Evolutionary conservation across 2,329 filamentous ascomycete species (phyloP).

Genomic region (Trichoderma arundinaceum): DNA sequence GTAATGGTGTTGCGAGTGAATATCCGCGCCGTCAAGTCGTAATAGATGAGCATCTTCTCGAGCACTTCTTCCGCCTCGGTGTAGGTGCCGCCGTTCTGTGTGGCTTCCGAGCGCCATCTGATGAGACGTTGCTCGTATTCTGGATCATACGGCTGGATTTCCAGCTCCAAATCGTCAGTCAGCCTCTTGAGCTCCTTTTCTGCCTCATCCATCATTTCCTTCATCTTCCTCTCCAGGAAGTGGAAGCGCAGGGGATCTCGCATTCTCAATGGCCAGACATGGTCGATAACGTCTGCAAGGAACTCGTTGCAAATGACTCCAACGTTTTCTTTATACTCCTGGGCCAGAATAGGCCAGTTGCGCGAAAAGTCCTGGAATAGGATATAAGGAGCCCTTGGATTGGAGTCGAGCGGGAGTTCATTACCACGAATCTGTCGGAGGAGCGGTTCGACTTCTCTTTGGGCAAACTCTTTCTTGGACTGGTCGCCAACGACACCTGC

Average conservation of each 20-base stretch:
- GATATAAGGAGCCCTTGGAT: conserved; percentile 59
- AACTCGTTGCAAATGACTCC: conserved; percentile 61
- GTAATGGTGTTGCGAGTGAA: conserved; percentile 60
- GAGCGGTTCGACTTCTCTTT: conserved; percentile 55
- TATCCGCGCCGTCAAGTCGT: conserved; percentile 58
- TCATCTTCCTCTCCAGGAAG: conserved; percentile 57
- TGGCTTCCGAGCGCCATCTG: conserved; percentile 52
- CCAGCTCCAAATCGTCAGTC: conserved; percentile 58
- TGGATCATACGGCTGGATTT: conserved; percentile 59
- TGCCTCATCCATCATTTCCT: conserved; percentile 53
- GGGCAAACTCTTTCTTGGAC: conserved; percentile 55
- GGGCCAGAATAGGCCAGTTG: conserved; percentile 58
- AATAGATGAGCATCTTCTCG: conserved; percentile 63
- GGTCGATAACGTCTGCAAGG: conserved; percentile 56
- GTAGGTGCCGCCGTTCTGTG: conserved; percentile 53
- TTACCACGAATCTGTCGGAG: conserved; percentile 58
- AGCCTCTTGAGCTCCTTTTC: conserved; percentile 54
- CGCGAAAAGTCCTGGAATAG: conserved; percentile 60
- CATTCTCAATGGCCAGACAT: conserved; percentile 58
- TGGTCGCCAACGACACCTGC: conserved; percentile 44
- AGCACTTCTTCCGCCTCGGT: conserved; percentile 59
- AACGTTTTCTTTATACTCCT: conserved; percentile 61
- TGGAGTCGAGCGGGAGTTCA: conserved; percentile 59
- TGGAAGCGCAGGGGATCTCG: conserved; percentile 56
- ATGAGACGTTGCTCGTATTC: conserved; percentile 59